Percentiles rank a stretch among this genome's conserved stretches.
phyloP scores from a whole-genome alignment of 2,329 filamentous ascomycete genomes.

The Hypoxylon sp. region DNA sequence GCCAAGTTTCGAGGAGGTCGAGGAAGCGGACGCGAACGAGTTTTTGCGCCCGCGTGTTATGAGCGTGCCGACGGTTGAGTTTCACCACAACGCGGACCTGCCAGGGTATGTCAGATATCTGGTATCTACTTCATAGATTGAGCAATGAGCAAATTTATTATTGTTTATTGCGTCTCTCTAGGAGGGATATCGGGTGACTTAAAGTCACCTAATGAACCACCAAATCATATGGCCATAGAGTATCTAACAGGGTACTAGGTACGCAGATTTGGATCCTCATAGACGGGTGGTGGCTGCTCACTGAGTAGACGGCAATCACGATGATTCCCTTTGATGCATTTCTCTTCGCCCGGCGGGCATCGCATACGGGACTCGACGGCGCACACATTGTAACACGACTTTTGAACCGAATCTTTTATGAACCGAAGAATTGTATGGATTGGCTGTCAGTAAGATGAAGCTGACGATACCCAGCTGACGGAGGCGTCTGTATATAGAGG shows the following conservation, averaged over 20 bases:
- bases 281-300: conserved; percentile 31
- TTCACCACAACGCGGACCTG: conserved; percentile 55
- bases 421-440: too few relatives aligned
- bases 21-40: conserved; percentile 62
- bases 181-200: too few relatives aligned
- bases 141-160: too few relatives aligned
- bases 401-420: neutral
- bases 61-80: conserved; percentile 54
- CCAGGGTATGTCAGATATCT: conserved; percentile 51
- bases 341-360: neutral
- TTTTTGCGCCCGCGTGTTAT: conserved; percentile 61
- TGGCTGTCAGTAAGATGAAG: too few relatives aligned
- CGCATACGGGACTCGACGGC: conserved; percentile 6
- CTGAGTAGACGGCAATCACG: neutral
- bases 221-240: too few relatives aligned
- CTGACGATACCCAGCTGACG: too few relatives aligned
- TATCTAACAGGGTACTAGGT: conserved; percentile 46
- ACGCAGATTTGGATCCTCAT: conserved; percentile 41
- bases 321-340: conserved; percentile 7
- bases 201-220: too few relatives aligned
- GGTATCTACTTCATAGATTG: too few relatives aligned
- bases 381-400: neutral
- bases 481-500: too few relatives aligned
- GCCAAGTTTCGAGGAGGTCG: conserved; percentile 49
- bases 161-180: too few relatives aligned